Base-by-base conservation (phyloP, 352 stramenopile species). In the Pythium monospermum region DNA sequence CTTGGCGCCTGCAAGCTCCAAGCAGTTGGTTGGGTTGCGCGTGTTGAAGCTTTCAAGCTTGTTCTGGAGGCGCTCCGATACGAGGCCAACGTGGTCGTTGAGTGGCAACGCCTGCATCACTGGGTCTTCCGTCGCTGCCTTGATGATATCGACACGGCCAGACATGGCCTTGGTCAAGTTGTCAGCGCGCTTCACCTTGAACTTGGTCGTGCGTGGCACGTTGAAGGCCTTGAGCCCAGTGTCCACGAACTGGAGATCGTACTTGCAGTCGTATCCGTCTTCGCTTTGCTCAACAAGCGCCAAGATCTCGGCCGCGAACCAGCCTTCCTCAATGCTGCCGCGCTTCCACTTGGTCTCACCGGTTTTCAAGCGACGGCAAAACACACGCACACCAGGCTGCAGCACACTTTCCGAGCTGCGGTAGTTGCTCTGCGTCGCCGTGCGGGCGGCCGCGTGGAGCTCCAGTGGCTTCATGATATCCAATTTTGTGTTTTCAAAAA, bases 401-500 rank as follows among this genome's bases (percentile, higher is more conserved):
- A 94, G 61, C 27, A 83, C 41, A 12, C 70, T 79, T 1, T 49
- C 59, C 0, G 60, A 32, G 41, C 46, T 68, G 10, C 38, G 56
- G 33, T 74, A 89, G 38, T 78, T 42, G 37, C 71, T 71, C 4
- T 64, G 41, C 62, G 74, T 86, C 10, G 73, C 70, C 25, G 74
- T 69, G 36, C 72, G 81, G 52, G 82, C 53, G 27, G 87, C 75
- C 10, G 77, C 58, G 60, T 96, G 84, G 23, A 91, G 63, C 49
- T 90, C 71, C 10, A 92, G 59, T 8, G 84, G 81, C 68, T 91
- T 80, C 68, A 95, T 89, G 39, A 91, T 86, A 57, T 97, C 87
- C 12, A 97, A 69, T 53, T 95, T 94, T 22, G 86, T 90, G 26
- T 89, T 83, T 42, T 93, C 75, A 11, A 96, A 92, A 53, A 95